These are phyloP conservation scores for Kalmusia sp. DNA, from an alignment of 2,329 filamentous ascomycete species.

Conservation along the genomic window DNA sequence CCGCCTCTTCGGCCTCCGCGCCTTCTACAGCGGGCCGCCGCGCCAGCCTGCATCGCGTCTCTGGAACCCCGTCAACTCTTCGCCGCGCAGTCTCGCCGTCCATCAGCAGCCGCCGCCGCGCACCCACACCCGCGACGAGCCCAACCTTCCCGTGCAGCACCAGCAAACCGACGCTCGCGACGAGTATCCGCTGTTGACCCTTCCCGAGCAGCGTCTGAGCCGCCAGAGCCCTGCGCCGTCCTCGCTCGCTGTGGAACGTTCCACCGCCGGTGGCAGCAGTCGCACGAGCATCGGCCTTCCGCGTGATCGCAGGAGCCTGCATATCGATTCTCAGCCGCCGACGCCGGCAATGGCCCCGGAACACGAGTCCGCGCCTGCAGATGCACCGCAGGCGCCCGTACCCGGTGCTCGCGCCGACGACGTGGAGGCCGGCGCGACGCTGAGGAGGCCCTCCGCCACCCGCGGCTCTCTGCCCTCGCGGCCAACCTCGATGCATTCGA, in stretches of 20 bases:
- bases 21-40: conserved; percentile 34
- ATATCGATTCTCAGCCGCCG: conserved; percentile 29
- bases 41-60: conserved; percentile 58
- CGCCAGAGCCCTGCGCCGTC: conserved; percentile 53
- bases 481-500: conserved; percentile 42
- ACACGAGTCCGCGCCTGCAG: conserved; percentile 17
- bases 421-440: conserved; percentile 28
- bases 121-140: conserved; percentile 38
- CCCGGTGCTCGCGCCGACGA: conserved; percentile 26
- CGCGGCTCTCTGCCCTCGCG: conserved; percentile 37
- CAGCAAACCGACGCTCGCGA: conserved; percentile 48
- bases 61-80: conserved; percentile 68
- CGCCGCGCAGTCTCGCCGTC: conserved; percentile 54
- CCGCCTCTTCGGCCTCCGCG: conserved; percentile 47
- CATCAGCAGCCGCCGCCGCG: conserved; percentile 42
- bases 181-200: conserved; percentile 63
- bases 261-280: conserved; percentile 54
- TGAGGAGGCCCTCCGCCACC: conserved; percentile 15
- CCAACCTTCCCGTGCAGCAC: conserved; percentile 54
- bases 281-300: conserved; percentile 63
- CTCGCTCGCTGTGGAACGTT: conserved; percentile 46
- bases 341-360: conserved; percentile 38
- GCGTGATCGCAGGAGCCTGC: conserved; percentile 39
- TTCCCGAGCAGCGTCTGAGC: conserved; percentile 64
- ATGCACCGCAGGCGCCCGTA: conserved; percentile 17